Conservation (phyloP, 2,329 filamentous ascomycete species). For the Sclerotinia trifoliorum region DNA sequence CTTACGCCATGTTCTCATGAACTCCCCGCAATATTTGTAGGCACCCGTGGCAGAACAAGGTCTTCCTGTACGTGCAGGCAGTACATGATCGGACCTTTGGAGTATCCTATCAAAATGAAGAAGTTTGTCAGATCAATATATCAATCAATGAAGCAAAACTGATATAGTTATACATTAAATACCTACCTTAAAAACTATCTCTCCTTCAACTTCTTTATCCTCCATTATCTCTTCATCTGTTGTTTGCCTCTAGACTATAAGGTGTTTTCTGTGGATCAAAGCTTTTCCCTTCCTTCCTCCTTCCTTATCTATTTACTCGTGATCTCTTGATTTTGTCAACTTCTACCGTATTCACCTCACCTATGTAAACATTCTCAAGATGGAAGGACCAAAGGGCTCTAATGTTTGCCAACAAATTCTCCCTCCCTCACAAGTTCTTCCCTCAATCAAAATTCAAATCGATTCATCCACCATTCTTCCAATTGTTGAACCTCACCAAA, state of each 20-base stretch:
- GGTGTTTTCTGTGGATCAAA: not conserved
- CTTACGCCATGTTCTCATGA: constrained; percentile 12
- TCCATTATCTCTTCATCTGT: not conserved
- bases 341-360: too few relatives aligned
- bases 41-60: constrained; percentile 13
- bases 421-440: not conserved
- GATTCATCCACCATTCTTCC: constrained; percentile 1
- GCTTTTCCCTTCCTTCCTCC: not conserved
- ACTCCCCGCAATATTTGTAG: constrained; percentile 5
- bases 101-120: not conserved
- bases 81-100: constrained; percentile 13
- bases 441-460: not conserved
- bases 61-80: not conserved
- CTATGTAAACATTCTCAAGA: constrained; percentile 7
- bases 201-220: not conserved
- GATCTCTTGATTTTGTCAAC: not conserved
- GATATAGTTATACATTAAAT: not conserved
- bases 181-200: not conserved
- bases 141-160: not conserved
- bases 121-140: not conserved
- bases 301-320: not conserved
- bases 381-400: constrained; percentile 16
- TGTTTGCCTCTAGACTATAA: not conserved
- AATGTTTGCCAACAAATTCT: constrained; percentile 6
- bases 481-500: constrained; percentile 1